These are phyloP conservation scores for Castanopsis chinensis DNA, from an alignment of 306 rosid genomes.

Conservation along the genomic window DNA sequence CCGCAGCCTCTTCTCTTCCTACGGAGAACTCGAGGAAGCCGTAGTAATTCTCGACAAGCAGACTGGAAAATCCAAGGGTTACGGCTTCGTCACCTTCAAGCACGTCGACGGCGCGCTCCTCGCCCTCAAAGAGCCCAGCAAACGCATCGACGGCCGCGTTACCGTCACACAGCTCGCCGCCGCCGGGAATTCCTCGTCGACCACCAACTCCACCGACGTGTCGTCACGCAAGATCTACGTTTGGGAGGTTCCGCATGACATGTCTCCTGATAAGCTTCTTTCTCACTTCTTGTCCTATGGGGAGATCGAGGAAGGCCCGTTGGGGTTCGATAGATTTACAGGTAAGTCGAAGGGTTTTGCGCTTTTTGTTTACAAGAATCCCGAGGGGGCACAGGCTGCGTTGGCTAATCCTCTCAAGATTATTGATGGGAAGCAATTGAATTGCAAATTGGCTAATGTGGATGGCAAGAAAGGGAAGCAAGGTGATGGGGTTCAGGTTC, in stretches of 20 bases:
- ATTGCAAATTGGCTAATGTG: slow-evolving; percentile 69
- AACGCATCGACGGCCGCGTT: slow-evolving; percentile 91
- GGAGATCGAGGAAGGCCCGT: slow-evolving; percentile 92
- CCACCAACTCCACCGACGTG: slow-evolving; percentile 38
- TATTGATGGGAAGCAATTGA: slow-evolving; percentile 79
- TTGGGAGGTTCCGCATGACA: slow-evolving; percentile 84
- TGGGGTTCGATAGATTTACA: slow-evolving; percentile 91
- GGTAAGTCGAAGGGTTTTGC: slow-evolving; percentile 93
- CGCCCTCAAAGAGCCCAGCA: slow-evolving; percentile 92
- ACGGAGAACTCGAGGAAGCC: slow-evolving; percentile 91
- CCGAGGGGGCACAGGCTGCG: slow-evolving; percentile 87
- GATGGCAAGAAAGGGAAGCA: slow-evolving; percentile 86
- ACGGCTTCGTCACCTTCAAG: slow-evolving; percentile 82
- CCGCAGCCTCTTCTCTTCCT: slow-evolving; percentile 81
- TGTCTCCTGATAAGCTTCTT: slow-evolving; percentile 71
- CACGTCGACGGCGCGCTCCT: slow-evolving; percentile 87
- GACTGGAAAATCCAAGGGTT: slow-evolving; percentile 84
- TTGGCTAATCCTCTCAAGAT: slow-evolving; percentile 76
- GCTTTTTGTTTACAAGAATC: slow-evolving; percentile 73
- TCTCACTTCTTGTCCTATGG: slow-evolving; percentile 77
- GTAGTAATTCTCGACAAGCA: slow-evolving; percentile 79
- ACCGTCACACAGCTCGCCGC: slow-evolving; percentile 98
- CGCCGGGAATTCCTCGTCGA: slow-evolving; percentile 50
- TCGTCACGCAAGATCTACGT: slow-evolving; percentile 78
- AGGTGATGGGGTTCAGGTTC: slow-evolving; percentile 55